Percentiles rank a stretch among this genome's conserved stretches.
Conservation (phyloP, 202 grass and related monocot species). For the Schoenoplectus tabernaemontani region DNA sequence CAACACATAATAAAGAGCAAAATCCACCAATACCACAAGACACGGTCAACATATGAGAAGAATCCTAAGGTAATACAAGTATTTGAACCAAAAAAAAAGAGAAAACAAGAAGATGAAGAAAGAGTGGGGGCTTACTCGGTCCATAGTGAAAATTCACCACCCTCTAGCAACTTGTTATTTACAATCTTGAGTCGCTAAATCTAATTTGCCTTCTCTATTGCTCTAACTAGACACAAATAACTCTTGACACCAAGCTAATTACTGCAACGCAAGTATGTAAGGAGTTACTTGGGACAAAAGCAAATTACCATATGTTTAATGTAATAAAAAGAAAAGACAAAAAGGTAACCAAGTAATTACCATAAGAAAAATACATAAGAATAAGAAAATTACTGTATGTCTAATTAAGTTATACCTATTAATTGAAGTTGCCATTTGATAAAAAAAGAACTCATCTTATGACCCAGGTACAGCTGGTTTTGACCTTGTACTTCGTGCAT, state of each 20-base stretch:
- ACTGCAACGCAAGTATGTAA: conserved; percentile 3
- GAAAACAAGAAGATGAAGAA: neutral
- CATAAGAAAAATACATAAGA: neutral
- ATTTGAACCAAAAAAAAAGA: neutral
- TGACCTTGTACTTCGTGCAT: conserved; percentile 24
- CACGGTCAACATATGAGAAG: neutral
- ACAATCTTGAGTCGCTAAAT: conserved; percentile 17
- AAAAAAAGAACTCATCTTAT: neutral
- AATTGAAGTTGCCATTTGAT: conserved; percentile 6
- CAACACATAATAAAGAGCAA: neutral
- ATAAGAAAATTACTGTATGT: neutral
- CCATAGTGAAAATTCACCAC: neutral
- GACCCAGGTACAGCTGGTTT: neutral
- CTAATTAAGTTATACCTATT: neutral
- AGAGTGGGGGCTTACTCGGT: neutral
- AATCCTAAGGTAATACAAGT: neutral
- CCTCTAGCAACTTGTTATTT: conserved; percentile 24
- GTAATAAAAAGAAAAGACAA: neutral
- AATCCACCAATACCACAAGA: neutral
- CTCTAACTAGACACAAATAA: neutral
- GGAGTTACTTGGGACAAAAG: neutral
- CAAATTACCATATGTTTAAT: neutral
- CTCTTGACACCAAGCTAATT: conserved; percentile 2
- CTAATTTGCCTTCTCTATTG: conserved; percentile 23
- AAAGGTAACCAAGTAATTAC: neutral